phyloP scores from a whole-genome alignment of 208 protist species.

The Trypanosoma caninum region DNA sequence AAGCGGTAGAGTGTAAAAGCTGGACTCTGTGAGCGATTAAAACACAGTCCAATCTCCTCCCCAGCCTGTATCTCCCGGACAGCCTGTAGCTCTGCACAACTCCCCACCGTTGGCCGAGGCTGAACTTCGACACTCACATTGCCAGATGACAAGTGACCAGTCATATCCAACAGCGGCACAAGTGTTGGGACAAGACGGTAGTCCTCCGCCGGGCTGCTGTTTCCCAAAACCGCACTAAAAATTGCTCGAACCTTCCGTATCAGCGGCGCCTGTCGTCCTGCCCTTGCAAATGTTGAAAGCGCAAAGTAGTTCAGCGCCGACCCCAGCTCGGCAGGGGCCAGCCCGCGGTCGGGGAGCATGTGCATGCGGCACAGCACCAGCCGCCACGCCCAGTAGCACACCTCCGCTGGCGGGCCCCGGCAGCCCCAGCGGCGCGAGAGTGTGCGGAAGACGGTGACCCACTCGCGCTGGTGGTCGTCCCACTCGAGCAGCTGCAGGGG shows the following conservation, averaged over 20 bases:
- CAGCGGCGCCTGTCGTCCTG: slow-evolving; percentile 42
- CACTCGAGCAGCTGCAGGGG: slow-evolving; percentile 70
- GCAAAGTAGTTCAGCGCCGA: slow-evolving; percentile 61
- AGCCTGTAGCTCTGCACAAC: slow-evolving; percentile 69
- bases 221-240: slow-evolving; percentile 36
- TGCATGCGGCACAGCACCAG: slow-evolving; percentile 71
- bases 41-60: slow-evolving; percentile 70
- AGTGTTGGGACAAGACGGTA: slow-evolving; percentile 74
- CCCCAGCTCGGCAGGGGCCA: slow-evolving; percentile 49
- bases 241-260: slow-evolving; percentile 30
- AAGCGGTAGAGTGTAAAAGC: slow-evolving; percentile 79
- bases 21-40: slow-evolving; percentile 53
- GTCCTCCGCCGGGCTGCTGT: slow-evolving; percentile 30
- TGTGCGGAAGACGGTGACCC: slow-evolving; percentile 47
- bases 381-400: slow-evolving; percentile 80
- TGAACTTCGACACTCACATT: slow-evolving; percentile 75
- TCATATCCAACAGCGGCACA: slow-evolving; percentile 72
- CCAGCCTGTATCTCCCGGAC: slow-evolving; percentile 62
- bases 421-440: slow-evolving; percentile 44
- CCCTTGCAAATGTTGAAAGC: slow-evolving; percentile 46
- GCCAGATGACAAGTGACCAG: slow-evolving; percentile 49
- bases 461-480: slow-evolving; percentile 79
- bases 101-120: slow-evolving; percentile 30
- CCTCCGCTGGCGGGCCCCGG: slow-evolving; percentile 42
- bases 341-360: slow-evolving; percentile 54